These are phyloP conservation scores for Xylaria nigripes DNA, from an alignment of 495 filamentous ascomycete genomes.

Conservation along the genomic window DNA sequence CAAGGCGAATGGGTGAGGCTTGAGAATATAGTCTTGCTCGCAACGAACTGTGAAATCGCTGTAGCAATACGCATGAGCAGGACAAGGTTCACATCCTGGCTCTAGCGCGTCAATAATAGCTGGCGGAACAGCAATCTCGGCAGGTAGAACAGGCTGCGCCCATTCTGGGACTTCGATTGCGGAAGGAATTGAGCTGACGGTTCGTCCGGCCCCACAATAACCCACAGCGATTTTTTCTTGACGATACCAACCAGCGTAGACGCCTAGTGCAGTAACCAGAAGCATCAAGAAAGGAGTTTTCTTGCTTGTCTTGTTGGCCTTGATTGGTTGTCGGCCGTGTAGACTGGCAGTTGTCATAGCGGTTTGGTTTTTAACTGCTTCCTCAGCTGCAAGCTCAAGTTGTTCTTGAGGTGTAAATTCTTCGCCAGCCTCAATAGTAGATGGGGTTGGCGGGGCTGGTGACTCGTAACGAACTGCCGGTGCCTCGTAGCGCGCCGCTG, in stretches of 20 bases:
- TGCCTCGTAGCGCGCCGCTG: conserved; percentile 14
- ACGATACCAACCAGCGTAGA: conserved; percentile 76
- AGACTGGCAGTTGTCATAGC: conserved; percentile 20
- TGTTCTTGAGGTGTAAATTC: conserved; percentile 92
- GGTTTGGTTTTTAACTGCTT: conserved; percentile 33
- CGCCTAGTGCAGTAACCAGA: conserved; percentile 53
- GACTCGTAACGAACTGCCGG: background rate
- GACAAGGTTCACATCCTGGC: conserved; percentile 86
- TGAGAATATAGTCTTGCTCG: conserved; percentile 78
- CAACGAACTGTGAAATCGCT: conserved; percentile 66
- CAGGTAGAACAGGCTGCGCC: conserved; percentile 26
- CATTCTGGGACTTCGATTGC: conserved; percentile 39
- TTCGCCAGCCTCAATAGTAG: conserved; percentile 58
- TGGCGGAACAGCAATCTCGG: conserved; percentile 43
- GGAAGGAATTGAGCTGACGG: conserved; percentile 33
- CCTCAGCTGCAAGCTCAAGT: conserved; percentile 61
- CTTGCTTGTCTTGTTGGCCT: conserved; percentile 23
- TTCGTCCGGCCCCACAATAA: conserved; percentile 76
- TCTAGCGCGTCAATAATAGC: conserved; percentile 59
- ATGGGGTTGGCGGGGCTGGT: conserved; percentile 6
- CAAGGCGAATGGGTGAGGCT: conserved; percentile 74
- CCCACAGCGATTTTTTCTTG: conserved; percentile 92
- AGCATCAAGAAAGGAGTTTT: conserved; percentile 57
- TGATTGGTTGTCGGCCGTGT: conserved; percentile 16
- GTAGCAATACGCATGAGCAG: conserved; percentile 84